Base-by-base conservation (phyloP, 495 filamentous ascomycete genomes). In the Xylaria flabelliformis region DNA sequence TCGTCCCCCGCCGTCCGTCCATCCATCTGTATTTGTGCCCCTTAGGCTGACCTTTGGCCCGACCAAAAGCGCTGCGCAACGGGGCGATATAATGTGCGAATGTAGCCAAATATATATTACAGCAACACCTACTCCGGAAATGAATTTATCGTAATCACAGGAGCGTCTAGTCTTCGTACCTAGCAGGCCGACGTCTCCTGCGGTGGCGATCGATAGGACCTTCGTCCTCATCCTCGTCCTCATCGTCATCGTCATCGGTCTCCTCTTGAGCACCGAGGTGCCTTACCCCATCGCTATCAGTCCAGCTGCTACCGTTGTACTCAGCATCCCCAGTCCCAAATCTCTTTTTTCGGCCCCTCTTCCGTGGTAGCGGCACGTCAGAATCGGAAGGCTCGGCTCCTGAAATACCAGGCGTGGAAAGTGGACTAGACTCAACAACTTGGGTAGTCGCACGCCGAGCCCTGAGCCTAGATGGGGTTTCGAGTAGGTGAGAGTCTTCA, bases 221-320 rank as follows among this genome's bases (percentile, higher is more conserved):
- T 4, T 78, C 76, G 1, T 77, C 75, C 55, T 75, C 74, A 21
- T 66, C 51, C 2, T 75, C 75, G 6, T 73, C 61, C 12, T 76
- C 76, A 41, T 42, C 70, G 19, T 76, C 73, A 3, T 58, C 51
- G 6, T 73, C 62, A 29, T 76, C 76, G 56, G 44, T 72, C 41
- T 76, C 73, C 56, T 58, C 73, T 36, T 55, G 71, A 15, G 51
- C 75, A 36, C 77, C 77, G 5, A 66, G 56, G 26, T 73, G 77
- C 42, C 61, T 64, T 36, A 64, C 72, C 5, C 75, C 75, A 65
- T 77, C 70, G 55, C 72, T 74, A 42, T 77, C 77, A 3, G 69
- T 70, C 77, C 77, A 79, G 67, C 73, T 74, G 2, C 67, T 69
- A 2, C 77, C 77, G 26, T 77, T 77, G 39, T 77, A 77, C 58